Evolutionary conservation across 768 basidiomycete species (phyloP), one percentile per base, ranked within the genome.

Genomic region (Mycena metata): DNA sequence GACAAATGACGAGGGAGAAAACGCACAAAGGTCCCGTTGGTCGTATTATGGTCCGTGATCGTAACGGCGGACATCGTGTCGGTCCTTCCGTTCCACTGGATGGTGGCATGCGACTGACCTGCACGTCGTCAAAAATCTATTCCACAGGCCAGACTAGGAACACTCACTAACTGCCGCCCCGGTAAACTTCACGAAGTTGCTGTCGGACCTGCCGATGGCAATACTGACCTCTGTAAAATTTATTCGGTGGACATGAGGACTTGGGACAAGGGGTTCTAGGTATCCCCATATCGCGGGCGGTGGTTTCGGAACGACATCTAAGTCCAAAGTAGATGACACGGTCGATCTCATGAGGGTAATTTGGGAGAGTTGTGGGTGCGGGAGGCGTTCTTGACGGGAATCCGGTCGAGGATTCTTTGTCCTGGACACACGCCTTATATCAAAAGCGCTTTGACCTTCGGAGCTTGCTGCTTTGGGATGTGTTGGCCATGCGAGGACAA

Each of bases 11-110:
- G 60, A 26, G 43, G 4, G 47, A 3, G 12, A 23, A 49, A 1
- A 76, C 79, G 49, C 71, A 81, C 81, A 62, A 76, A 86, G 24
- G 87, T 87, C 3, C 87, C 87, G 61, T 87, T 88, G 60, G 79
- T 81, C 42, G 82, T 84, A 51, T 70, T 21, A 21, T 47, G 56
- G 72, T 86, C 83, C 2, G 69, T 72, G 21, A 86, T 75, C 35
- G 69, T 76, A 42, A 84, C 76, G 4, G 74, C 74, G 0, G 80
- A 74, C 36, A 69, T 69, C 13, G 55, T 35, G 26, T 74, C 73
- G 42, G 15, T 43, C 46, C 42, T 56, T 74, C 77, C 43, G 72
- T 73, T 52, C 81, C 82, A 66, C 24, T 43, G 17, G 0, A 72
- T 60, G n/a, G 43, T 66, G 23, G 70, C 67, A 43, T 72, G 70